Percentiles rank a stretch among this genome's conserved stretches.
phyloP scores from a whole-genome alignment of 148 eudicot genomes.

The Rhododendron henanense region DNA sequence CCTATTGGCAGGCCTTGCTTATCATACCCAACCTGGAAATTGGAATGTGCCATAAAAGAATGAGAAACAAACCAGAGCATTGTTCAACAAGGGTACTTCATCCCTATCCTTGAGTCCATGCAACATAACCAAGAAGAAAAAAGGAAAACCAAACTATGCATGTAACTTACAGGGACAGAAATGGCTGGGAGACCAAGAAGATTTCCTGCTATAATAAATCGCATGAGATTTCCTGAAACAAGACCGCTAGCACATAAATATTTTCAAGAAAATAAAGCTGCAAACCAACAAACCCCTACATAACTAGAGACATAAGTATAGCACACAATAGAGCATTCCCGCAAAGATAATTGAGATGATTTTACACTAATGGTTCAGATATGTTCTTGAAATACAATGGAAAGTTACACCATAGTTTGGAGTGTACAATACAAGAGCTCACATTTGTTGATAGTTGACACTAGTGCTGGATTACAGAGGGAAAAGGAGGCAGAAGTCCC shows the following conservation, averaged over 20 bases:
- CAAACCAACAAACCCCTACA: background rate
- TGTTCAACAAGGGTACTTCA: background rate
- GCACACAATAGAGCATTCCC: background rate
- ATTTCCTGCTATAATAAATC: slow-evolving; percentile 69
- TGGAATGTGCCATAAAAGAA: background rate
- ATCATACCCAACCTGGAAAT: slow-evolving; percentile 82
- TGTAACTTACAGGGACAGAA: slow-evolving; percentile 69
- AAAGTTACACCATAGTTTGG: background rate
- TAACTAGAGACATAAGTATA: background rate
- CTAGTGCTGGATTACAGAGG: background rate
- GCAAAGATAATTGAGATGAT: background rate
- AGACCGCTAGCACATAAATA: background rate
- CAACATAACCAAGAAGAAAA: background rate
- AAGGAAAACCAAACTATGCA: background rate
- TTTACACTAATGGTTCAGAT: background rate
- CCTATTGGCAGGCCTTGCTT: slow-evolving; percentile 95
- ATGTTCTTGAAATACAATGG: background rate
- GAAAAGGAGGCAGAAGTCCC: background rate
- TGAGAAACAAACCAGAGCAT: background rate
- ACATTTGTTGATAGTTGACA: background rate
- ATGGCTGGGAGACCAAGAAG: slow-evolving; percentile 97
- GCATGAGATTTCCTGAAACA: slow-evolving; percentile 79
- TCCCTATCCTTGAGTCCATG: background rate
- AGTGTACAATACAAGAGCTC: background rate
- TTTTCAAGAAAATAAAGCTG: background rate